These are phyloP conservation scores for Pythium volutum DNA, from an alignment of 352 stramenopile genomes.

Conservation along the genomic window DNA sequence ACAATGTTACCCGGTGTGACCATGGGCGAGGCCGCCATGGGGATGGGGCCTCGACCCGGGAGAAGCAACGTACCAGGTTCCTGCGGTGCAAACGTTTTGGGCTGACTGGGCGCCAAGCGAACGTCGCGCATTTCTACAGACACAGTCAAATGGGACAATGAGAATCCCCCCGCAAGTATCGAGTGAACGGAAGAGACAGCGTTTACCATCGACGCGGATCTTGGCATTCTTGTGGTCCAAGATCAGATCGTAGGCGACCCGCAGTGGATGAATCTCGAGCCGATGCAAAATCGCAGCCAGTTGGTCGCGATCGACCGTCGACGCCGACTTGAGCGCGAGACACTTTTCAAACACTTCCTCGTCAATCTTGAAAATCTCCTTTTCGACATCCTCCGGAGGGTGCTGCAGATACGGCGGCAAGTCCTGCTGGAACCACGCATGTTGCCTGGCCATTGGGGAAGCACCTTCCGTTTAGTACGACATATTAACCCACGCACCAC, in stretches of 20 bases:
- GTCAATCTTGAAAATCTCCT: conserved; percentile 87
- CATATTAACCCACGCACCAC: too few relatives aligned
- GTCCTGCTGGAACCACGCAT: conserved; percentile 98
- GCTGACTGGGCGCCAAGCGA: conserved; percentile 60
- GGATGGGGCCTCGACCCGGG: conserved; percentile 66
- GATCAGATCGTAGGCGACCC: conserved; percentile 97
- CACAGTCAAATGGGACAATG: neutral
- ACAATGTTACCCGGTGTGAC: conserved; percentile 56
- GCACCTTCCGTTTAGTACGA: too few relatives aligned
- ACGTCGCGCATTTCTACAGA: conserved; percentile 68
- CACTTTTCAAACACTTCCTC: conserved; percentile 68
- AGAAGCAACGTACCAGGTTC: conserved; percentile 67
- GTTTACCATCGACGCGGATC: conserved; percentile 84
- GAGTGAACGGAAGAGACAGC: neutral
- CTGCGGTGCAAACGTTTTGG: conserved; percentile 73
- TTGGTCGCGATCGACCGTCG: conserved; percentile 52
- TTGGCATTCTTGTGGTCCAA: conserved; percentile 97
- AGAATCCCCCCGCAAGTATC: neutral
- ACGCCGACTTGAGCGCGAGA: conserved; percentile 47
- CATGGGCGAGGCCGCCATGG: conserved; percentile 77
- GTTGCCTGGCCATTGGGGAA: conserved; percentile 49
- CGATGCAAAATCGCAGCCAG: conserved; percentile 52
- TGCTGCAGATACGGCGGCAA: conserved; percentile 97
- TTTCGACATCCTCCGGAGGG: conserved; percentile 94
- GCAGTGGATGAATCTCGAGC: conserved; percentile 72